A percentile compares a stretch with the other conserved stretches of the same genome.
These are phyloP conservation scores for Kodamaea nitidulidarum DNA, from an alignment of 805 yeast genomes.

Conservation along the genomic window DNA sequence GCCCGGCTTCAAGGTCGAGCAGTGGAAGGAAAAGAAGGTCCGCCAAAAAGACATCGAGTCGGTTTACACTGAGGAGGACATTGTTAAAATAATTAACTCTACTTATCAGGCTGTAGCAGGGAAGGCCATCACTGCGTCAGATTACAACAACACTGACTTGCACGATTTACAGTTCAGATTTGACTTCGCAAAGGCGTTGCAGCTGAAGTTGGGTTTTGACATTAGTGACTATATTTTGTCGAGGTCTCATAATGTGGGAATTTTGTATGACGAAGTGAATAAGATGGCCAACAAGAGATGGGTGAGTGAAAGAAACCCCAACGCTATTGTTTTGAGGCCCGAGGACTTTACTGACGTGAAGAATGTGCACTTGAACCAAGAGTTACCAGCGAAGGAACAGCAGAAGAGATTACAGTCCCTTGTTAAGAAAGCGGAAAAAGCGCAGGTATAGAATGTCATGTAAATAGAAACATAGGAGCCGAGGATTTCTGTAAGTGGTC, in stretches of 20 bases:
- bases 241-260: conserved; percentile 34
- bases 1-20: conserved; percentile 31
- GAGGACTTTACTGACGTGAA: conserved; percentile 50
- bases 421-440: conserved; percentile 39
- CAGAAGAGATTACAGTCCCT: conserved; percentile 44
- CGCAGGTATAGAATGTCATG: conserved; percentile 10
- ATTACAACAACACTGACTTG: conserved; percentile 19
- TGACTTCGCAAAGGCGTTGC: conserved; percentile 44
- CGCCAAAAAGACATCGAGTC: conserved; percentile 24
- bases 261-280: conserved; percentile 36
- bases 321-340: conserved; percentile 60
- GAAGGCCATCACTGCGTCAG: conserved; percentile 11
- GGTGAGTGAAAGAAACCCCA: conserved; percentile 66
- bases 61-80: conserved; percentile 21
- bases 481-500: too few relatives aligned
- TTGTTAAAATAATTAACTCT: conserved; percentile 22
- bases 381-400: conserved; percentile 44
- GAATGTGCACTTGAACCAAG: conserved; percentile 53
- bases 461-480: conserved; percentile 3
- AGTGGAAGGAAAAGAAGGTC: conserved; percentile 33
- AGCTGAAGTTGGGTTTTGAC: conserved; percentile 45
- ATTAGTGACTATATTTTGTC: conserved; percentile 51
- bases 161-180: conserved; percentile 49
- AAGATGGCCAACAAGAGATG: conserved; percentile 39
- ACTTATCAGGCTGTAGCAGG: conserved; percentile 22